These are phyloP conservation scores for Pseudogymnoascus verrucosus DNA, from an alignment of 2,329 filamentous ascomycete genomes.

Conservation along the genomic window DNA sequence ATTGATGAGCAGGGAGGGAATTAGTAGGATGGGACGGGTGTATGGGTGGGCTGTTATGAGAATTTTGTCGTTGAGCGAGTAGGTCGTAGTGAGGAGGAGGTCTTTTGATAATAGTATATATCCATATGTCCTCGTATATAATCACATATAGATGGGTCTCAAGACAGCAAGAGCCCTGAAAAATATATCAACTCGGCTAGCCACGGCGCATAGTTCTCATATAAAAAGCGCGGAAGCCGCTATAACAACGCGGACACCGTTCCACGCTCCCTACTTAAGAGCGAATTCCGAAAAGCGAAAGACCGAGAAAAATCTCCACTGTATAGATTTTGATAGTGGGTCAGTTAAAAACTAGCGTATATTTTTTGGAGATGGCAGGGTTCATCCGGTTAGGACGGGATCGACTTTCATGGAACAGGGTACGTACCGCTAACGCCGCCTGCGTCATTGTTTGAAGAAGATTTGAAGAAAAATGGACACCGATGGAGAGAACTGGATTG, in stretches of 20 bases:
- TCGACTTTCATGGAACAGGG: neutral
- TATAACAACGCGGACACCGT: neutral
- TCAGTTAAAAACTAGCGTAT: neutral
- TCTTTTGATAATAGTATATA: neutral
- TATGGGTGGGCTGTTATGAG: neutral
- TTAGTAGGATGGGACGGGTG: neutral
- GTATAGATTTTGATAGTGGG: constrained; percentile 7
- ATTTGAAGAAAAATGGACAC: neutral
- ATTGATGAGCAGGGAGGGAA: constrained; percentile 16
- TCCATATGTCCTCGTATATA: neutral
- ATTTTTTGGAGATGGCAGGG: neutral
- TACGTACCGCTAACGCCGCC: constrained; percentile 3
- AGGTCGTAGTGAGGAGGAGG: neutral
- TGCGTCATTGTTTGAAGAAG: neutral
- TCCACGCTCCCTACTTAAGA: neutral
- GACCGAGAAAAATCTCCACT: neutral
- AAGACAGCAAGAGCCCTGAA: neutral
- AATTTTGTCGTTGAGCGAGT: neutral
- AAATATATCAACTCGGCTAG: neutral
- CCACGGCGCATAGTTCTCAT: neutral
- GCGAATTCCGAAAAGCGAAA: constrained; percentile 1
- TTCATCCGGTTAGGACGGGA: constrained; percentile 1
- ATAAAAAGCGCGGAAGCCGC: neutral
- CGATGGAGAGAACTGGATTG: neutral
- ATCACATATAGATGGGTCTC: neutral